These are phyloP conservation scores for Kregervanrija fluxuum DNA, from an alignment of 805 yeast species.

Conservation along the genomic window DNA sequence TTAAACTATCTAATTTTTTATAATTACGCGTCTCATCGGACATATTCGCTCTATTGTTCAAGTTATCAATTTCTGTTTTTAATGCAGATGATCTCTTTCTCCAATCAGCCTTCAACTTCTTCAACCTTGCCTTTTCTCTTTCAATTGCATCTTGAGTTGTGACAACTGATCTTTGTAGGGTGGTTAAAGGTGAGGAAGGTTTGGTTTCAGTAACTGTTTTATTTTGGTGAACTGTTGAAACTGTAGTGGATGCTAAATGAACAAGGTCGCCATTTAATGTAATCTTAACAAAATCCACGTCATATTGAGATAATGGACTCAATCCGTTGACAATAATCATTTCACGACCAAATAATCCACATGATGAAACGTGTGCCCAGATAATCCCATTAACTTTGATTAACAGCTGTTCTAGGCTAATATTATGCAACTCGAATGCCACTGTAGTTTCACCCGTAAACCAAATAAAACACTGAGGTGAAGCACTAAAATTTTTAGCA, in stretches of 20 bases:
- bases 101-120: conserved; percentile 51
- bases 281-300: conserved; percentile 39
- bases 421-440: conserved; percentile 42
- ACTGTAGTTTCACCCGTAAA: conserved; percentile 46
- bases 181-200: conserved; percentile 47
- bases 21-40: conserved; percentile 51
- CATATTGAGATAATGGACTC: conserved; percentile 58
- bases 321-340: conserved; percentile 57
- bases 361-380: conserved; percentile 60
- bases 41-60: conserved; percentile 40
- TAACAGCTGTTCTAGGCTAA: conserved; percentile 33
- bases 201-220: conserved; percentile 27
- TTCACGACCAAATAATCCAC: conserved; percentile 39
- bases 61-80: conserved; percentile 49
- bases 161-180: conserved; percentile 56
- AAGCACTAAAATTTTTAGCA: conserved; percentile 17
- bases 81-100: conserved; percentile 44
- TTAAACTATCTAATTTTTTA: conserved; percentile 43
- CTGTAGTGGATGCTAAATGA: conserved; percentile 26
- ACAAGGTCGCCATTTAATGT: conserved; percentile 23
- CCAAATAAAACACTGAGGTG: conserved; percentile 34
- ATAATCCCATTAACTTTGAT: conserved; percentile 57
- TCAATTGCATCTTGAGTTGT: conserved; percentile 55
- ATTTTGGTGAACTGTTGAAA: conserved; percentile 29
- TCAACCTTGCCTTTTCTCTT: conserved; percentile 50